phyloP scores from a whole-genome alignment of 2,329 filamentous ascomycete genomes.

The Cladosporium phlei region DNA sequence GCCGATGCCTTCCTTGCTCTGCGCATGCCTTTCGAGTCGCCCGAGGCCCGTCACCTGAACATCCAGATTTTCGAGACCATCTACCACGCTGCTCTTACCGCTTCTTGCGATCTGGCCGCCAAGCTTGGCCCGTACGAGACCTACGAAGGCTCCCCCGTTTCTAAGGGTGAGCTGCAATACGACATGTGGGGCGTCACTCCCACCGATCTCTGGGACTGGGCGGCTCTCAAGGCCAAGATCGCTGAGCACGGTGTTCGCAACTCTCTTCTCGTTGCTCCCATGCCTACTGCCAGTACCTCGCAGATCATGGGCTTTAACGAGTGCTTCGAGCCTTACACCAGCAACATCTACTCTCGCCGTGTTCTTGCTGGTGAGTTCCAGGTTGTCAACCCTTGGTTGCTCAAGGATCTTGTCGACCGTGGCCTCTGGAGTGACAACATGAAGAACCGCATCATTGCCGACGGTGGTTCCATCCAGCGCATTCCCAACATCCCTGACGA shows the following conservation, averaged over 20 bases:
- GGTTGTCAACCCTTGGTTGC: conserved; percentile 96
- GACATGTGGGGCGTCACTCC: conserved; percentile 98
- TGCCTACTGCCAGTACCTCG: conserved; percentile 95
- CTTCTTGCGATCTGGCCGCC: conserved; percentile 81
- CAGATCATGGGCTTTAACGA: conserved; percentile 99
- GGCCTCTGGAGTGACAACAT: conserved; percentile 98
- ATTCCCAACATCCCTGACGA: conserved; percentile 95
- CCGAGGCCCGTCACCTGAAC: conserved; percentile 89
- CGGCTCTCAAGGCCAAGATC: conserved; percentile 79
- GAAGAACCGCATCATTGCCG: conserved; percentile 99
- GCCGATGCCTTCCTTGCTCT: conserved; percentile 97
- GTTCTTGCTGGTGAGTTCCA: conserved; percentile 98
- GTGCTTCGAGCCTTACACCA: conserved; percentile 99
- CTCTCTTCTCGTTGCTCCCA: conserved; percentile 89
- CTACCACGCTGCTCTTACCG: conserved; percentile 90
- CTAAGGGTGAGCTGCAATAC: conserved; percentile 92
- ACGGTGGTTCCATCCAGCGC: conserved; percentile 92
- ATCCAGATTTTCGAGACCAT: conserved; percentile 99
- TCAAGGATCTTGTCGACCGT: conserved; percentile 97
- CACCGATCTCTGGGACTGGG: conserved; percentile 95
- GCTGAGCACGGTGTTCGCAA: conserved; percentile 92
- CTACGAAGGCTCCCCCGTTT: conserved; percentile 89
- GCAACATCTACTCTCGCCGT: conserved; percentile 98
- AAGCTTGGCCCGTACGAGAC: conserved; percentile 79
- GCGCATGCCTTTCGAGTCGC: conserved; percentile 93